Evolutionary conservation across 495 filamentous ascomycete species (phyloP).

Genomic region (Pyronema omphalodes): DNA sequence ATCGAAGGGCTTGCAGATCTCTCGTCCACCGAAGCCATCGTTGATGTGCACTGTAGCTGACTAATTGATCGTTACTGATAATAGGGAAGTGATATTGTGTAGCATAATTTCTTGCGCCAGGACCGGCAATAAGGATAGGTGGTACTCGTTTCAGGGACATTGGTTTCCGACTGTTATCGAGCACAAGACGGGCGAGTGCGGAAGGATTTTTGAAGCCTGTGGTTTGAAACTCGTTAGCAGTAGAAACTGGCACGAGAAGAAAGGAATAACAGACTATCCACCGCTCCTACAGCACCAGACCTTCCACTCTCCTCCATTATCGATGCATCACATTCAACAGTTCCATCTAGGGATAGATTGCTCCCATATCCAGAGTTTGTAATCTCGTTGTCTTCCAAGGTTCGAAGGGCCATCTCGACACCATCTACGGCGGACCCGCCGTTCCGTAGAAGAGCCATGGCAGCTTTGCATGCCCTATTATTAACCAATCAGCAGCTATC

Average conservation of each 20-base stretch:
- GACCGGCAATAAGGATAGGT: conserved; percentile 73
- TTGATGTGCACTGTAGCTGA: conserved; percentile 54
- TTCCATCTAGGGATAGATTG: conserved; percentile 76
- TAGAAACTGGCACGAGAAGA: neutral
- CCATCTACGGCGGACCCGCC: conserved; percentile 73
- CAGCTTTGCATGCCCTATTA: conserved; percentile 55
- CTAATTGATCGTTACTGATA: conserved; percentile 48
- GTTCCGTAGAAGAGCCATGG: conserved; percentile 56
- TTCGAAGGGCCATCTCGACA: conserved; percentile 74
- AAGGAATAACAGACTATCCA: conserved; percentile 47
- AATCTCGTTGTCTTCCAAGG: conserved; percentile 81
- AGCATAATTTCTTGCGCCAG: conserved; percentile 72
- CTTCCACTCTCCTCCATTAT: conserved; percentile 78
- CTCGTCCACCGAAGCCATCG: conserved; percentile 58
- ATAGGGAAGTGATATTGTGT: conserved; percentile 52
- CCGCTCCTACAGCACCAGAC: conserved; percentile 83
- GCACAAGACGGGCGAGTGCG: conserved; percentile 60
- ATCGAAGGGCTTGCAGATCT: conserved; percentile 39
- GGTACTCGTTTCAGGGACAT: conserved; percentile 73
- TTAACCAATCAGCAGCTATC: conserved; percentile 1
- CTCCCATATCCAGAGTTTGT: conserved; percentile 94
- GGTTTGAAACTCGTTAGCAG: neutral
- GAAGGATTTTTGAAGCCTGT: conserved; percentile 86
- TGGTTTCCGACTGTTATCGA: conserved; percentile 51
- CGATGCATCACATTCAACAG: conserved; percentile 84